Base-by-base conservation (phyloP, 345 rosid species). In the Balakata baccata region DNA sequence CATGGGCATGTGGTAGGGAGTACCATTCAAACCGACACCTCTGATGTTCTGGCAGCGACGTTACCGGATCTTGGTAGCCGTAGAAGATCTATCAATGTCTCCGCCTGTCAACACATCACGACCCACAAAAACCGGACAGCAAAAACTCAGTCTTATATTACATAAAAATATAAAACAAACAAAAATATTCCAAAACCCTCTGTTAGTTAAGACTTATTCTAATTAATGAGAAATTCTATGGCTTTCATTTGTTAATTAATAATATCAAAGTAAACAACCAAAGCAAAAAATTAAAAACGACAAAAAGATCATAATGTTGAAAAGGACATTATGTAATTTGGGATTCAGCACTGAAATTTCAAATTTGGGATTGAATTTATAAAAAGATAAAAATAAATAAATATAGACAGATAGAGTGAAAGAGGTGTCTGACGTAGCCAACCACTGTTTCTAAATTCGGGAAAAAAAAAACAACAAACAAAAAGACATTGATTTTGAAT, bases 21-120 rank as follows among this genome's bases (percentile, higher is more conserved):
- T 11, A 22, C 70, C 34, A 7, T n/a, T 80, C 60, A 77, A 4
- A 47, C 89, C 74, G 85, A 84, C 83, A 79, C 72, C 59, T 85
- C 71, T 17, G 90, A 81, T n/a, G 80, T 69, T 64, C 84, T 79
- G 63, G 81, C 94, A 83, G 82, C 89, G 78, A 73, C 78, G 82
- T 80, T 75, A 78, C 86, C 84, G 87, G 96, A 89, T 89, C 97
- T 90, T 75, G 96, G 95, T 81, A 86, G 98, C 85, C 99, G 90
- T 37, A 92, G 81, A 66, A 94, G 90, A 79, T 87, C 85, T 66
- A 87, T 88, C 75, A 94, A 81, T 56, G 89, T 70, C 86, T 88
- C 92, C 17, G 97, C 97, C 96, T 90, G 96, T 80, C 77, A 84
- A 20, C 81, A 68, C 64, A 64, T 54, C 61, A 59, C 61, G 29